Evolutionary conservation across 1,284 basidiomycete genomes (phyloP), one percentile per base, ranked within the genome.

Genomic region (Leccinum subfulvum): DNA sequence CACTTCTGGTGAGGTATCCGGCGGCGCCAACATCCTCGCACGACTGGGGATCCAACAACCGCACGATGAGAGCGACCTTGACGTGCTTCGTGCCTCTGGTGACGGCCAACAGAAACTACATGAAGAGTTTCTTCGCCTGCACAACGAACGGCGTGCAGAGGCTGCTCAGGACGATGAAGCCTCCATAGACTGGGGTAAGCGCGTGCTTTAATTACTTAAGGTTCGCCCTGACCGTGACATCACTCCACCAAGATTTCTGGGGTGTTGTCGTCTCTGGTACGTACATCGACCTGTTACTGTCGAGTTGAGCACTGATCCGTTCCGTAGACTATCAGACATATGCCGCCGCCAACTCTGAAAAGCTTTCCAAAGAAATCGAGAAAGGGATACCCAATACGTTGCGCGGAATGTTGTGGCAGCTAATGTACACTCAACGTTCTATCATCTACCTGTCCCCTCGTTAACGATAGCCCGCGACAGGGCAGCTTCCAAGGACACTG

Each of bases 331-430:
- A 97, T 71, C 91, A 94, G 72, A 80, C 79, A 3, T 95, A 94
- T 60, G 95, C 95, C 3, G 78, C 90, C 26, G 85, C 88, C 53
- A 80, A 88, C 59, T 85, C 96, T 1, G 88, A 92, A 67, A 84
- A 91, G 63, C 81, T 99, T 18, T 93, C 93, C 6, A 83, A 84
- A 67, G 97, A 95, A 1, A 99, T 99, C 63, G 95, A 97, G 70
- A 84, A 83, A 62, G 97, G 97, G 1, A 95, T 99, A 37, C 97
- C 96, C 1, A 81, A 87, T 41, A 85, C 89, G 0, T 76, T 95
- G 47, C 86, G 96, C 55, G 96, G 96, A 23, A 96, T 98, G 88
- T 90, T 97, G 79, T 99, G 97, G 97, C 97, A 99, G 75, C 84
- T 98, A 75, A 98, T 99, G 95, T 94, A 80, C 68, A 72, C 73